Conservation (phyloP, 345 rosid genomes). For the Kernera saxatilis region DNA sequence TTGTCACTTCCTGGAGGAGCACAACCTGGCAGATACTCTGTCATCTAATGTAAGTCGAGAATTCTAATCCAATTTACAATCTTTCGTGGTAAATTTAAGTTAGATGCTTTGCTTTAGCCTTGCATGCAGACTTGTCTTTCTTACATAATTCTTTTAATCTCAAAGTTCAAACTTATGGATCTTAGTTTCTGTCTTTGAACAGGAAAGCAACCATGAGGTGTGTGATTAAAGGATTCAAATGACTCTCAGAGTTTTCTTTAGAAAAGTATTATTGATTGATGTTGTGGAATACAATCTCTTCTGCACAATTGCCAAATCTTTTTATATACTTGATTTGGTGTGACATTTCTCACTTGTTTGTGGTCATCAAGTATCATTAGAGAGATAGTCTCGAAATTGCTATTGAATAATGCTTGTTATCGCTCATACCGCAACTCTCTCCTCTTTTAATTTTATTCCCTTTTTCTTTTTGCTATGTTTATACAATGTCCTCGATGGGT, state of each 20-base stretch:
- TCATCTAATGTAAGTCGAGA: conserved; percentile 57
- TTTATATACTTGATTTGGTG: neutral
- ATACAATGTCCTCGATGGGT: conserved; percentile 22
- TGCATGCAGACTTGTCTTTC: neutral
- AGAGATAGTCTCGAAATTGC: conserved; percentile 1
- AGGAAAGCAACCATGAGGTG: conserved; percentile 28
- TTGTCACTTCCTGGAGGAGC: conserved; percentile 85
- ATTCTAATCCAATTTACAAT: conserved; percentile 1
- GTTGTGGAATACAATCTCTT: conserved; percentile 17
- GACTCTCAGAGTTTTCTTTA: neutral
- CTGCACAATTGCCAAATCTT: conserved; percentile 6
- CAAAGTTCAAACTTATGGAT: conserved; percentile 30
- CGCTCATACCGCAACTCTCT: neutral
- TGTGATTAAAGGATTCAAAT: conserved; percentile 22
- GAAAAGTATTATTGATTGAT: conserved; percentile 3
- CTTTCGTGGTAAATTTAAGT: neutral
- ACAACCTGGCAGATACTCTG: conserved; percentile 91
- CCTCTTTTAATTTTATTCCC: conserved; percentile 1
- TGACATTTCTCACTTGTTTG: neutral
- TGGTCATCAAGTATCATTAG: neutral
- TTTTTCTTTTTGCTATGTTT: neutral
- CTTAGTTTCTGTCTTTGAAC: conserved; percentile 29
- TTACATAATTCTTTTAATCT: neutral
- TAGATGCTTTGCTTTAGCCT: neutral
- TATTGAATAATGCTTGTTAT: conserved; percentile 4